Conservation (phyloP, 2,329 filamentous ascomycete species). For the Ophiosphaerella herpotricha region DNA sequence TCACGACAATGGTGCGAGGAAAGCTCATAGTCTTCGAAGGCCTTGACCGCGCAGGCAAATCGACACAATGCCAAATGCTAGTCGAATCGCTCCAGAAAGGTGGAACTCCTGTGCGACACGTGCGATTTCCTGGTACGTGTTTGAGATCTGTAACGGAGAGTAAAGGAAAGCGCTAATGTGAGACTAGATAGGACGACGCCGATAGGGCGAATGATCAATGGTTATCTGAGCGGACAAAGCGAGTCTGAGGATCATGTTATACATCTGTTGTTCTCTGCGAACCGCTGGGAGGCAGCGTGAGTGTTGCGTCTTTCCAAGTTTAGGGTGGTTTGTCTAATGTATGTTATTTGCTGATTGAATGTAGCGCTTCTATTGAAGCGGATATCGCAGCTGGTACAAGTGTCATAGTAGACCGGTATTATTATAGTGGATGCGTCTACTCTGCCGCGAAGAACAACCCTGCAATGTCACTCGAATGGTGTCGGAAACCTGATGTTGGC, state of each 20-base stretch:
- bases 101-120: conserved; percentile 60
- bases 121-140: conserved; percentile 68
- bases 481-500: conserved; percentile 80
- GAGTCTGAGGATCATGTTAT: conserved; percentile 86
- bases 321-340: not conserved
- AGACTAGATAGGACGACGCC: conserved; percentile 74
- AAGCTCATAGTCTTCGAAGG: conserved; percentile 85
- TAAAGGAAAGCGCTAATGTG: conserved; percentile 1
- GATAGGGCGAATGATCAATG: conserved; percentile 85
- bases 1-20: conserved; percentile 58
- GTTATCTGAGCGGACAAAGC: conserved; percentile 73
- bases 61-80: conserved; percentile 80
- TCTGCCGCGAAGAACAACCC: conserved; percentile 83
- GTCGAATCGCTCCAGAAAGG: conserved; percentile 56
- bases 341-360: not conserved
- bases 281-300: conserved; percentile 75
- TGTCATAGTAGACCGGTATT: conserved; percentile 89
- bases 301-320: conserved; percentile 9
- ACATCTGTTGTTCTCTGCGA: conserved; percentile 87
- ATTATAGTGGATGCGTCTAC: conserved; percentile 93
- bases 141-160: not conserved
- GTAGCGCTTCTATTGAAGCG: conserved; percentile 42
- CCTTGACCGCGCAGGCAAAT: conserved; percentile 88
- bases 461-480: conserved; percentile 74
- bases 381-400: conserved; percentile 68